Base-by-base conservation (phyloP, 2,329 filamentous ascomycete genomes). In the Claviceps fusiformis region DNA sequence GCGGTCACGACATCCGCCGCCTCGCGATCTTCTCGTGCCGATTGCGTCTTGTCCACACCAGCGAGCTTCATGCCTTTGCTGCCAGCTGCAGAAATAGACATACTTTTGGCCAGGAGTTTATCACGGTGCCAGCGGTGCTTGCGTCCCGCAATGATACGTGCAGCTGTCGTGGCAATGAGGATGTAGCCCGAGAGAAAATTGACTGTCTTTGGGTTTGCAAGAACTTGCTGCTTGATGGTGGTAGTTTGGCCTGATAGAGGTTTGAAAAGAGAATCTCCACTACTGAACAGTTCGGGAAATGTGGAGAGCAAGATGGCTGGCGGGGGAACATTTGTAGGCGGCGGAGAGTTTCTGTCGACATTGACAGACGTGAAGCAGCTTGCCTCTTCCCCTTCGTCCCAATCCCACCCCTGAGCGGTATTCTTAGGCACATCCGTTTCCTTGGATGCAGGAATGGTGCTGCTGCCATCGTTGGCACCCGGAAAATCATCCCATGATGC, bases 41-140 rank as follows among this genome's bases (percentile, higher is more conserved):
- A 76, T 68, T 96, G 90, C 3, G 83, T 80, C 70, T 87, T 92
- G 70, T 95, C 91, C 45, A 97, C 75, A 13, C 89, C 86, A 0
- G 86, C 81, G 24, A 97, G 79, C 70, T 96, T 97, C 92, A 97
- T 96, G 3, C 92, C 84, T 62, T 87, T 89, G 54, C 83, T 80
- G 3, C 83, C 85, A 2, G 84, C 80, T 17, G 83, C 82, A 1
- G 89, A 88, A 58, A 97, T 95, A 55, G 86, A 83, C 87, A 95
- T 95, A 64, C 85, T 85, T 68, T 95, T 89, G 1, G 87, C 81
- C 13, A 97, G 75, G 58, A 89, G 83, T 58, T 82, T 85, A 69
- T 97, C 92, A 54, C 92, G 81, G 67, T 95, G 92, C 92, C 92
- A 97, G 55, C 92, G 85, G 53, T 87, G 74, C 63, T 88, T 90